Evolutionary conservation across 75 land plant species (phyloP).

Genomic region (Larix kaempferi): DNA sequence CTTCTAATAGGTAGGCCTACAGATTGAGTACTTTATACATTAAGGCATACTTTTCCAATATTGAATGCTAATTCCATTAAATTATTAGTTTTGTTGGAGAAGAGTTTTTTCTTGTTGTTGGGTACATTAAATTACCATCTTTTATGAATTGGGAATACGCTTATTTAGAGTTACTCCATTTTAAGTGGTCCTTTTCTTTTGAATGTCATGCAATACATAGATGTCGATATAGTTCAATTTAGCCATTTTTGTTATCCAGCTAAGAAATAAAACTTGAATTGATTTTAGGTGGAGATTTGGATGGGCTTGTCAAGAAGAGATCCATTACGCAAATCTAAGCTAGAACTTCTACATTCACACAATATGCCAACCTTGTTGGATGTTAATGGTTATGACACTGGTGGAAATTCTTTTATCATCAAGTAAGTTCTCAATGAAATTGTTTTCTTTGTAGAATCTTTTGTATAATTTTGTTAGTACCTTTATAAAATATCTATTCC

Average conservation of each 20-base stretch:
- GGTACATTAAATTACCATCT: background rate
- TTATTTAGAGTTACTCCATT: background rate
- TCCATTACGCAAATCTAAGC: slow-evolving; percentile 40
- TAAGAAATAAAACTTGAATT: slow-evolving; percentile 8
- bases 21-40: too few relatives aligned
- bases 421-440: slow-evolving; percentile 44
- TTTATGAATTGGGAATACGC: background rate
- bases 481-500: background rate
- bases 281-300: slow-evolving; percentile 66
- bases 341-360: slow-evolving; percentile 60
- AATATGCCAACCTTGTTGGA: slow-evolving; percentile 32
- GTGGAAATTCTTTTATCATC: slow-evolving; percentile 61
- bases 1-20: too few relatives aligned
- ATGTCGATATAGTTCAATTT: background rate
- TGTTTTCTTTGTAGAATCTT: background rate
- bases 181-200: background rate
- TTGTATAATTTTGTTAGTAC: background rate
- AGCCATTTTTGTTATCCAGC: background rate
- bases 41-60: too few relatives aligned
- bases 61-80: background rate
- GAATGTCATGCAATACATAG: background rate
- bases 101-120: background rate
- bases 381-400: slow-evolving; percentile 31
- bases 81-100: background rate
- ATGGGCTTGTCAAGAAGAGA: slow-evolving; percentile 55